Conservation (phyloP, 2,329 filamentous ascomycete species). For the Fusarium sacchari region DNA sequence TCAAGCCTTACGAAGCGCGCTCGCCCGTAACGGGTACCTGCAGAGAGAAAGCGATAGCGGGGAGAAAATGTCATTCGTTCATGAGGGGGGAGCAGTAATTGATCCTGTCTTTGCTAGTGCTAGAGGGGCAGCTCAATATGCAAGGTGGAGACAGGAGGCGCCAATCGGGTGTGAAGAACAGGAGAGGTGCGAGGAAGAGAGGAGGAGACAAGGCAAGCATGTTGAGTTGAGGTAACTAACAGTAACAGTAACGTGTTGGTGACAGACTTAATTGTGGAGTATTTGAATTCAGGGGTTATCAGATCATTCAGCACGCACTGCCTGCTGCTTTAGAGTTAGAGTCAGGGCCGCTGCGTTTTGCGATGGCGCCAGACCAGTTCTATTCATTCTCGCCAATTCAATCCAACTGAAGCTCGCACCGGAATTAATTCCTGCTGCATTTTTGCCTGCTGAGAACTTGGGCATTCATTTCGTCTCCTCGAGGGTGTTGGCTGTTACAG, state of each 20-base stretch:
- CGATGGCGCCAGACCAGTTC: too few species aligned
- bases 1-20: background rate
- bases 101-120: background rate
- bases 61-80: accelerated
- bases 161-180: background rate
- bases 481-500: background rate
- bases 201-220: background rate
- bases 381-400: too few species aligned
- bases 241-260: background rate
- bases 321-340: too few species aligned
- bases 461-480: too few species aligned
- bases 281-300: too few species aligned
- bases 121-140: background rate
- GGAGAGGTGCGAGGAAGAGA: background rate
- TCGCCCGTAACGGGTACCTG: background rate
- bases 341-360: too few species aligned
- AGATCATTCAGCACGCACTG: too few species aligned
- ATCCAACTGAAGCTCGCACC: too few species aligned
- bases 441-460: too few species aligned
- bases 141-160: background rate
- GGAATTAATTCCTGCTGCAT: too few species aligned
- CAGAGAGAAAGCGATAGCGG: background rate
- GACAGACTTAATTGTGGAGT: too few species aligned
- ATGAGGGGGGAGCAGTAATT: background rate
- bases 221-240: background rate